These are phyloP conservation scores for Cubamyces sp. DNA, from an alignment of 768 basidiomycete species.

Conservation along the genomic window DNA sequence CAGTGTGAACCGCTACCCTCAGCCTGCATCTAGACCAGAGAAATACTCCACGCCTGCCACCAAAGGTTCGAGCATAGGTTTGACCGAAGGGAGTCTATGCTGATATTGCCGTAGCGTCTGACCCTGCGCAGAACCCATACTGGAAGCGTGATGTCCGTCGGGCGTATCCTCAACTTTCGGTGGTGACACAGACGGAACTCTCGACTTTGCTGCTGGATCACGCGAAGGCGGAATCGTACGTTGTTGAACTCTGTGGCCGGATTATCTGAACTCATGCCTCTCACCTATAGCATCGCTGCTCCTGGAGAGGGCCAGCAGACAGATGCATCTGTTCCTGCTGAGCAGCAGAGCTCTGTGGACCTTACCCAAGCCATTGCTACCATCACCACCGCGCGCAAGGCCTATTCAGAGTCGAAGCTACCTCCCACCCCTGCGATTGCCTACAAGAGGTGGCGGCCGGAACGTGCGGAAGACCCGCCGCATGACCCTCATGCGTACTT, in stretches of 20 bases:
- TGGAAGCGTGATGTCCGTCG: conserved; percentile 96
- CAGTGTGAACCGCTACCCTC: conserved; percentile 75
- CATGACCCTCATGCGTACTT: conserved; percentile 84
- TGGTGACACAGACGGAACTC: conserved; percentile 83
- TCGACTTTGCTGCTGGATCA: conserved; percentile 83
- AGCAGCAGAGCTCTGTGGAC: conserved; percentile 52
- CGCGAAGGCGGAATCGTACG: conserved; percentile 67
- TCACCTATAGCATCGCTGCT: conserved; percentile 51
- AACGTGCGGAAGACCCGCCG: conserved; percentile 75
- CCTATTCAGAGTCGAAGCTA: conserved; percentile 64
- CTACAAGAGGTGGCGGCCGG: conserved; percentile 74
- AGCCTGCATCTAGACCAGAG: conserved; percentile 87
- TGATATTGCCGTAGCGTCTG: conserved; percentile 63
- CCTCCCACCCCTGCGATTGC: conserved; percentile 76
- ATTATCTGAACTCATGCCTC: conserved; percentile 11
- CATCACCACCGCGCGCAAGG: conserved; percentile 57
- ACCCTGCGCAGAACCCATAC: conserved; percentile 89
- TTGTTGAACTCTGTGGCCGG: conserved; percentile 19
- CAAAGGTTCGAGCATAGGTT: conserved; percentile 56
- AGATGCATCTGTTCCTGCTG: conserved; percentile 46
- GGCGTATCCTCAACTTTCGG: conserved; percentile 89
- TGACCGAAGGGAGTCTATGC: not conserved
- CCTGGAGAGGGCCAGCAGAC: conserved; percentile 48
- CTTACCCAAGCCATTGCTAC: conserved; percentile 74
- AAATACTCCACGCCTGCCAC: conserved; percentile 87